Conservation (phyloP, 177 flowering plant genomes). For the Telopea speciosissima region DNA sequence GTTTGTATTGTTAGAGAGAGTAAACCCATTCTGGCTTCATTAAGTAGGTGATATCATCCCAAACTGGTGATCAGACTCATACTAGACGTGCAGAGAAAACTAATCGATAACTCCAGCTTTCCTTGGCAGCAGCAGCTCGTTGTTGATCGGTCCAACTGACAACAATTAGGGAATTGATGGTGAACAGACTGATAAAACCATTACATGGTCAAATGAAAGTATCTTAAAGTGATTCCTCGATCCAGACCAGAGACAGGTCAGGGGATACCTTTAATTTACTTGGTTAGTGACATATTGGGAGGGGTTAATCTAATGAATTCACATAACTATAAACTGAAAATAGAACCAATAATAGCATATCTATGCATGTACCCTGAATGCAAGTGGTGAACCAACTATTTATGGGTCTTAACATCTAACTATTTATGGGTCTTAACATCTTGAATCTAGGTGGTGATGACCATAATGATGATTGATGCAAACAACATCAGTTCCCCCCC, state of each 20-base stretch:
- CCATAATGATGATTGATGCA: too few relatives aligned
- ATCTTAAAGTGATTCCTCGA: neutral
- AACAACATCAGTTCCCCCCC: too few relatives aligned
- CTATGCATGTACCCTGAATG: neutral
- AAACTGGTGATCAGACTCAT: slow-evolving; percentile 12
- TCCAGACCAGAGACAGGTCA: neutral
- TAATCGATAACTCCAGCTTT: slow-evolving; percentile 81
- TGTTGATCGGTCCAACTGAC: slow-evolving; percentile 97
- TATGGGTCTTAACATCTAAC: neutral
- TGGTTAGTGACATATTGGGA: neutral
- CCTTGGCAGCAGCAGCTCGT: slow-evolving; percentile 78
- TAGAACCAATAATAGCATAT: neutral
- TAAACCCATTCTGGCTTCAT: neutral
- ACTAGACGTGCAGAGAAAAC: slow-evolving; percentile 87
- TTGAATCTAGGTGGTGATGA: too few relatives aligned
- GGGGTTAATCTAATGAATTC: neutral
- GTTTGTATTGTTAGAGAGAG: neutral
- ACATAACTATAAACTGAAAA: too few relatives aligned
- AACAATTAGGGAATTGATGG: slow-evolving; percentile 4
- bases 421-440: too few relatives aligned
- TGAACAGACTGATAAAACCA: neutral
- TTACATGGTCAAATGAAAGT: neutral
- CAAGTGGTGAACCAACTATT: neutral
- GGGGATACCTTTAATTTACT: neutral
- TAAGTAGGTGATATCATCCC: neutral